phyloP scores from a whole-genome alignment of 441 rosid species.

The Populus hybrid region DNA sequence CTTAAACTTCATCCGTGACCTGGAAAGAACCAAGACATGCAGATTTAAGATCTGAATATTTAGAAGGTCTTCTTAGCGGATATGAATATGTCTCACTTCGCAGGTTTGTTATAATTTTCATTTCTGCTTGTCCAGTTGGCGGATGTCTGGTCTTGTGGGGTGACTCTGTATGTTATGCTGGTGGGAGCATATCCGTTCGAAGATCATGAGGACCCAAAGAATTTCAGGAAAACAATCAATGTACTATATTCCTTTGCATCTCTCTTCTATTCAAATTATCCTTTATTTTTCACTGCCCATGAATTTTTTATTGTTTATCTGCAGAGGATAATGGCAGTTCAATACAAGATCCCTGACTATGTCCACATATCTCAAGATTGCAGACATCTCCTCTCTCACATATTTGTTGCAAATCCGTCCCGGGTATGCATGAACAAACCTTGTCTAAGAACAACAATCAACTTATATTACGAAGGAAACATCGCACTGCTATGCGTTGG shows the following conservation, averaged over 20 bases:
- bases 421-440: slow-evolving; percentile 11
- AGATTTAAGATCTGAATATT: too few species aligned
- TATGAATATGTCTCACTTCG: too few species aligned
- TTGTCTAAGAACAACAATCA: too few species aligned
- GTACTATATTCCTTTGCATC: slow-evolving; percentile 24
- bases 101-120: not conserved
- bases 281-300: not conserved
- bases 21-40: too few species aligned
- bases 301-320: slow-evolving; percentile 3
- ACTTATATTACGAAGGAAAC: too few species aligned
- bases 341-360: slow-evolving; percentile 83
- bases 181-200: slow-evolving; percentile 89
- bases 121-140: slow-evolving; percentile 58
- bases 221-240: slow-evolving; percentile 76
- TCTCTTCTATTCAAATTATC: not conserved
- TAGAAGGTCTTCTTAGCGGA: too few species aligned
- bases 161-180: slow-evolving; percentile 83
- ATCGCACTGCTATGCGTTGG: too few species aligned
- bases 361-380: slow-evolving; percentile 91
- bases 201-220: slow-evolving; percentile 63
- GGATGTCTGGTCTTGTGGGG: slow-evolving; percentile 98
- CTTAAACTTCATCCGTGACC: too few species aligned
- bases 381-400: slow-evolving; percentile 62
- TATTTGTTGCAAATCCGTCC: slow-evolving; percentile 40
- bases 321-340: slow-evolving; percentile 87